Evolutionary conservation across 345 rosid species (phyloP).

Genomic region (Schrenkiella parvula): DNA sequence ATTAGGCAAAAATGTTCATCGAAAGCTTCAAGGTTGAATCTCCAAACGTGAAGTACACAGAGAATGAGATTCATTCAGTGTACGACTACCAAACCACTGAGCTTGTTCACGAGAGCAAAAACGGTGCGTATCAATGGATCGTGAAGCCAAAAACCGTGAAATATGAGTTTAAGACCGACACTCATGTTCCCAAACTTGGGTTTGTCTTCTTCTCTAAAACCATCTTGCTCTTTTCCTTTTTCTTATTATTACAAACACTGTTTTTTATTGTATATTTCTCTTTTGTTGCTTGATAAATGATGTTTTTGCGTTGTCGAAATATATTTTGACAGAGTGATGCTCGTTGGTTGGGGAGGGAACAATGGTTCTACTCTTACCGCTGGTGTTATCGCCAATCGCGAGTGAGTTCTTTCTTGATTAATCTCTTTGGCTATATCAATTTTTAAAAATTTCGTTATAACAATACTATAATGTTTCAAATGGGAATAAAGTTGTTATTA

Average conservation of each 20-base stretch:
- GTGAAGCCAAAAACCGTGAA: constrained; percentile 85
- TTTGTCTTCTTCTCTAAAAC: constrained; percentile 16
- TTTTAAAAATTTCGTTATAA: background rate
- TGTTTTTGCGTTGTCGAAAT: background rate
- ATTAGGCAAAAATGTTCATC: constrained; percentile 59
- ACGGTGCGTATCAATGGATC: constrained; percentile 79
- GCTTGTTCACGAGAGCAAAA: constrained; percentile 78
- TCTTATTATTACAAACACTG: background rate
- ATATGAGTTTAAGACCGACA: constrained; percentile 82
- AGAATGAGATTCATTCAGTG: constrained; percentile 76
- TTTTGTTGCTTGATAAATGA: background rate
- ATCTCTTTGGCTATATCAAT: background rate
- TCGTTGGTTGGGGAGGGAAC: constrained; percentile 99
- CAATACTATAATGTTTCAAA: background rate
- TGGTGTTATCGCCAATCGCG: constrained; percentile 83
- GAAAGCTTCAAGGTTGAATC: constrained; percentile 85
- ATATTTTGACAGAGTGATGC: constrained; percentile 63
- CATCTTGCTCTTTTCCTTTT: background rate
- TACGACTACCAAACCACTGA: constrained; percentile 91
- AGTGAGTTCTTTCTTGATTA: constrained; percentile 46
- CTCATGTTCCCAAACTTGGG: constrained; percentile 87
- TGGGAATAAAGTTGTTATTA: constrained; percentile 15
- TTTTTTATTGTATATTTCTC: background rate
- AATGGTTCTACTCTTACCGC: constrained; percentile 92
- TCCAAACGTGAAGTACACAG: constrained; percentile 83